These are phyloP conservation scores for Claviceps spartinae DNA, from an alignment of 2,329 filamentous ascomycete genomes.

Conservation along the genomic window DNA sequence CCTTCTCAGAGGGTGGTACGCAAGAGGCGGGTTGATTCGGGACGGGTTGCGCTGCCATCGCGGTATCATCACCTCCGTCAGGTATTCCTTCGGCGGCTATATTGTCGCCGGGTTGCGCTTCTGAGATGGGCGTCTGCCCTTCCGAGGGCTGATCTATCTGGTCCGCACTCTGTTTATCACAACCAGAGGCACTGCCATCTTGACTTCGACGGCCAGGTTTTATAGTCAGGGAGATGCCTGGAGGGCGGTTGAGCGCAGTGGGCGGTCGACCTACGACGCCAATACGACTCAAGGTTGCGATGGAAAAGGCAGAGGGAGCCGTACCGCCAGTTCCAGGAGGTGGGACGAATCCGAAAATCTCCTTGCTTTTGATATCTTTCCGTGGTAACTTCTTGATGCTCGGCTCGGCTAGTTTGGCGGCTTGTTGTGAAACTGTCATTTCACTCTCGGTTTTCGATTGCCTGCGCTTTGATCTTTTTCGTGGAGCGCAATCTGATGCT, in stretches of 20 bases:
- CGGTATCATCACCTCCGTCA: neutral
- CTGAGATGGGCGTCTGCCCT: too few species aligned
- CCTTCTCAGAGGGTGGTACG: neutral
- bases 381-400: slow-evolving; percentile 26
- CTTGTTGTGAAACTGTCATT: neutral
- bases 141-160: neutral
- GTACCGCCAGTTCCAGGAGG: slow-evolving; percentile 8
- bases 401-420: slow-evolving; percentile 14
- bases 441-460: neutral
- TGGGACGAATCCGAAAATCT: slow-evolving; percentile 29
- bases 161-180: neutral
- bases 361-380: slow-evolving; percentile 31
- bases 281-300: slow-evolving; percentile 4
- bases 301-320: slow-evolving; percentile 9
- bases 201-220: neutral
- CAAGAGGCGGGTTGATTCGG: neutral
- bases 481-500: neutral
- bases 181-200: too few species aligned
- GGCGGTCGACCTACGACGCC: slow-evolving; percentile 3
- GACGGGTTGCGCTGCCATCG: neutral
- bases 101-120: neutral
- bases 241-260: neutral
- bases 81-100: neutral
- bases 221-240: neutral
- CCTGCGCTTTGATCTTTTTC: neutral